Base-by-base conservation (phyloP, 352 stramenopile species). In the Peronospora farinosa region DNA sequence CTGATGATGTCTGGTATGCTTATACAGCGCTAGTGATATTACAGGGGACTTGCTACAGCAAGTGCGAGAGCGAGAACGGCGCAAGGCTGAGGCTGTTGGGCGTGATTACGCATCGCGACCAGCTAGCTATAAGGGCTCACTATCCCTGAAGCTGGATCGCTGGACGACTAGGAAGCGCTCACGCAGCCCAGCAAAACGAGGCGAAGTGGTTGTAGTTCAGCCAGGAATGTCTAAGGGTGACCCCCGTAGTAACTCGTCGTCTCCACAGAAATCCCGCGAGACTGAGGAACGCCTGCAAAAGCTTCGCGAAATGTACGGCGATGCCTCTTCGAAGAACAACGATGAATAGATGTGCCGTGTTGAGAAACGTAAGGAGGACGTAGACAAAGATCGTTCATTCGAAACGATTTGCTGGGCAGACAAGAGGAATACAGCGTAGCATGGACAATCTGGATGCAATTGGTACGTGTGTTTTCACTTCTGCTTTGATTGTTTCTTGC, bases 101-200 rank as follows among this genome's bases (percentile, higher is more conserved):
- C 90, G 80, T 21, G 89, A 96, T 55, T 97, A 97, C 47, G 87
- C 84, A 2, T 70, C 84, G n/a, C 84, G 82, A 12, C 92, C 92
- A 0, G 70, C 78, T 12, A 95, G 85, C 46, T 98, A 97, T 65
- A 96, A 97, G 63, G 89, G 90, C 12, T 95, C 84, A 23, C 63
- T 97, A 6, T 96, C 87, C 37, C 71, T 97, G 33, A 96, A 96
- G 48, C 60, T 93, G 2, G 88, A 97, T 54, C 83, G 81, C 0
- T 96, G 77, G 62, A 96, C 86, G 41, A 90, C 67, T 3, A 67
- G 78, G 10, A 74, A 84, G 39, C 65, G 74, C 30, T 85, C 74
- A 7, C 74, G 68, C 16, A 95, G 83, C 47, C 85, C 80, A 16
- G 52, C 64, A 19, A 83, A 86, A 59, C 71, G 77, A 15, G 60